Percentiles rank a stretch among this genome's conserved stretches.
phyloP scores from a whole-genome alignment of 768 basidiomycete genomes.

The Pulveroboletus sp. region DNA sequence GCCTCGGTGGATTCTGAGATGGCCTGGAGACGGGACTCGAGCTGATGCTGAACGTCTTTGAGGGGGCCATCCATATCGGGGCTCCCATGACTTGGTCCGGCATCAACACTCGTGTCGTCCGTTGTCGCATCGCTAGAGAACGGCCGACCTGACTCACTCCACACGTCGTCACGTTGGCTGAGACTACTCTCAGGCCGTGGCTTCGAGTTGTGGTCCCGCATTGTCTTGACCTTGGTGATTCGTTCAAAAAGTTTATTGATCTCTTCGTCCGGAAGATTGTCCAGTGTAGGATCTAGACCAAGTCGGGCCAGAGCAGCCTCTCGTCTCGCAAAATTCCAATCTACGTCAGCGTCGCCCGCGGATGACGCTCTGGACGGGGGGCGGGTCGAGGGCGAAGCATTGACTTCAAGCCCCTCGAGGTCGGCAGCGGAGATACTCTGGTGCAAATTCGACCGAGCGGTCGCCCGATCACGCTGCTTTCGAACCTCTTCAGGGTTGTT shows the following conservation, averaged over 20 bases:
- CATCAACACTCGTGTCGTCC: conserved; percentile 84
- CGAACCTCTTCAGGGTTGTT: conserved; percentile 95
- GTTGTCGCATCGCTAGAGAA: conserved; percentile 74
- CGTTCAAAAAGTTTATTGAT: conserved; percentile 91
- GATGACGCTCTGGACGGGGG: conserved; percentile 74
- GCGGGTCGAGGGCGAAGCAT: conserved; percentile 49
- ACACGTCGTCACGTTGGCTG: conserved; percentile 80
- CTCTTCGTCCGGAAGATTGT: conserved; percentile 92
- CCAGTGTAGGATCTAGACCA: conserved; percentile 83
- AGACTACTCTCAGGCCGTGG: conserved; percentile 87
- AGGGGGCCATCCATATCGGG: conserved; percentile 63
- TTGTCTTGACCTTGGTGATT: conserved; percentile 86
- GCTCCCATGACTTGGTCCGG: conserved; percentile 50
- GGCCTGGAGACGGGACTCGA: conserved; percentile 62
- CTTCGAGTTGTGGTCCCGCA: conserved; percentile 76
- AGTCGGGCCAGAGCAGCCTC: conserved; percentile 88
- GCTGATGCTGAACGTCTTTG: conserved; percentile 67
- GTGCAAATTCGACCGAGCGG: conserved; percentile 63
- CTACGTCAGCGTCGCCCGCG: conserved; percentile 67
- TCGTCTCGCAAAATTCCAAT: conserved; percentile 96
- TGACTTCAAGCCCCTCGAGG: conserved; percentile 45
- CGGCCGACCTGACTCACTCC: conserved; percentile 85
- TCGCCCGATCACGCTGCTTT: conserved; percentile 80
- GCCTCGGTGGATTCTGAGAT: conserved; percentile 68
- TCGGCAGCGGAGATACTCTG: conserved; percentile 64